Percentiles rank a stretch among this genome's conserved stretches.
Conservation (phyloP, 148 eudicot species). For the Persicaria tinctoria region DNA sequence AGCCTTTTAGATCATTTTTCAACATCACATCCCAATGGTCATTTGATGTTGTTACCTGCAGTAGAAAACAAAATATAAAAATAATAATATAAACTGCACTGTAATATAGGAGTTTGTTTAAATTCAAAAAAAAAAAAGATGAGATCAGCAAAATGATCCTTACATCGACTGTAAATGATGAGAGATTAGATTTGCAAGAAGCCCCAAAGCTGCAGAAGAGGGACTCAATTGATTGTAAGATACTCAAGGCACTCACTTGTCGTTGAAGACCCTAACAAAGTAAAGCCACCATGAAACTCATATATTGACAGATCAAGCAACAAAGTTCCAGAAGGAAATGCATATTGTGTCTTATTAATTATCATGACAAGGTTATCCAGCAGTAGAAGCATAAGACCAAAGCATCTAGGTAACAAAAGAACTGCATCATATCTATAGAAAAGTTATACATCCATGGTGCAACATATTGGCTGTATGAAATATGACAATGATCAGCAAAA, state of each 20-base stretch:
- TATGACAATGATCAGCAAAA: not conserved
- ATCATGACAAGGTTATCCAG: not conserved
- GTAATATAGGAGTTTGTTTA: not conserved
- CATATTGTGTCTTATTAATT: not conserved
- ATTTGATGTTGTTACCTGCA: conserved; percentile 42
- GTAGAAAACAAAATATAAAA: not conserved
- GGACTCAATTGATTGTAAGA: conserved; percentile 62
- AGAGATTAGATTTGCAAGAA: conserved; percentile 47
- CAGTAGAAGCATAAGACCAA: no score
- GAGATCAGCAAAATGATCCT: conserved; percentile 17
- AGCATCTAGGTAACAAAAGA: no score
- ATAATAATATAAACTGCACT: not conserved
- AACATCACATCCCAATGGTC: conserved; percentile 45
- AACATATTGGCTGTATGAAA: no score
- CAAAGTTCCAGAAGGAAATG: not conserved
- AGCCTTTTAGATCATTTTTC: conserved; percentile 30
- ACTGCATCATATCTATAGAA: no score
- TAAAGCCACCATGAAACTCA: not conserved
- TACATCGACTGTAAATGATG: conserved; percentile 68
- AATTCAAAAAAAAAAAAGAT: not conserved
- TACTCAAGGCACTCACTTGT: conserved; percentile 51
- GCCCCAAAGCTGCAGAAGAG: conserved; percentile 51
- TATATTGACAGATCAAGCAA: not conserved
- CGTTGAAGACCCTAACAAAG: conserved; percentile 66
- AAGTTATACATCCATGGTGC: no score